These are phyloP conservation scores for Debaryomyces maramus DNA, from an alignment of 805 yeast genomes.

Conservation along the genomic window DNA sequence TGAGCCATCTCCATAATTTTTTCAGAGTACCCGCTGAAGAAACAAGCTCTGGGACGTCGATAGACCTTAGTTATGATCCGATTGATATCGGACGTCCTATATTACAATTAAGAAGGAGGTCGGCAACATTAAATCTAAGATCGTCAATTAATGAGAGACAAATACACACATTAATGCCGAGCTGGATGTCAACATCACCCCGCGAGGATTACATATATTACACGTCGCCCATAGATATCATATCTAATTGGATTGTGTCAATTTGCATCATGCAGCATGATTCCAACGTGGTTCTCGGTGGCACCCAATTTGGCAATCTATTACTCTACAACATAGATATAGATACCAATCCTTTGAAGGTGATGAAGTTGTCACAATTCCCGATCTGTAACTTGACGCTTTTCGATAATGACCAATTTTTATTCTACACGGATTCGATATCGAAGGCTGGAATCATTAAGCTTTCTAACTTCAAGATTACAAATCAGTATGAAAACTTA, in stretches of 20 bases:
- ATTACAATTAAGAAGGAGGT: conserved; percentile 7
- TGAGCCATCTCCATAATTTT: background rate
- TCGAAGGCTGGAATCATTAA: conserved; percentile 30
- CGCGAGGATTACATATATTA: conserved; percentile 10
- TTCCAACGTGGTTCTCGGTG: conserved; percentile 20
- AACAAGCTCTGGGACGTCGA: background rate
- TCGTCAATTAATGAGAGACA: conserved; percentile 6
- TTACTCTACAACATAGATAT: conserved; percentile 17
- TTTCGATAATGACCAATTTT: conserved; percentile 17
- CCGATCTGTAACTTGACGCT: conserved; percentile 20
- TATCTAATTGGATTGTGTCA: conserved; percentile 23
- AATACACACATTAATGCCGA: conserved; percentile 12
- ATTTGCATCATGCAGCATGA: conserved; percentile 16
- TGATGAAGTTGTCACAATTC: conserved; percentile 23
- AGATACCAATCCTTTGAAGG: conserved; percentile 14
- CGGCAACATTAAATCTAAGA: conserved; percentile 5
- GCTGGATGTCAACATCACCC: conserved; percentile 12
- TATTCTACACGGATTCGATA: conserved; percentile 29
- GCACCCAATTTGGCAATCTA: conserved; percentile 33
- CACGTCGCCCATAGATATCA: conserved; percentile 9
- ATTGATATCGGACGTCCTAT: conserved; percentile 1
- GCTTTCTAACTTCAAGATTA: conserved; percentile 13
- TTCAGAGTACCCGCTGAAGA: background rate
- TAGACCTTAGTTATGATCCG: conserved; percentile 3
- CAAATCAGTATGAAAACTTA: conserved; percentile 20